These are phyloP conservation scores for Selenicereus undatus DNA, from an alignment of 148 eudicot species.

Conservation along the genomic window DNA sequence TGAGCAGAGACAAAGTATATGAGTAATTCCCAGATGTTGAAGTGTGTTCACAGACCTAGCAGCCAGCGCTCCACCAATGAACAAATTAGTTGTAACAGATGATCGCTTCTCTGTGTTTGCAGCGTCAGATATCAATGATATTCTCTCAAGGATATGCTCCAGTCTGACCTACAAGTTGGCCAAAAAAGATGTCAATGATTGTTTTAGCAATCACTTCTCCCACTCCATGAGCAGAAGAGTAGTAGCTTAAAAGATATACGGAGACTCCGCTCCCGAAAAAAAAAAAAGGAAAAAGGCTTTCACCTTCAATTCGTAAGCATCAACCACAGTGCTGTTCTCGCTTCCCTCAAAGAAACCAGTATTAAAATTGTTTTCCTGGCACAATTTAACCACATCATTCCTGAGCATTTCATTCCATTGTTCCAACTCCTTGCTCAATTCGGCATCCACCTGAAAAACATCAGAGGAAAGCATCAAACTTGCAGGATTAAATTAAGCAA, in stretches of 20 bases:
- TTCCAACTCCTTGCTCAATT: slow-evolving; percentile 83
- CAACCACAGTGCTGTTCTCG: slow-evolving; percentile 70
- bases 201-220: neutral
- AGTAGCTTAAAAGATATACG: neutral
- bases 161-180: slow-evolving; percentile 67
- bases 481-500: neutral
- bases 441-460: slow-evolving; percentile 70
- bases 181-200: slow-evolving; percentile 1
- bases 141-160: slow-evolving; percentile 95
- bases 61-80: slow-evolving; percentile 94
- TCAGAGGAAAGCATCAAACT: slow-evolving; percentile 10
- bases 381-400: slow-evolving; percentile 77
- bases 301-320: slow-evolving; percentile 96
- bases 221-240: neutral
- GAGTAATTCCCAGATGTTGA: slow-evolving; percentile 84
- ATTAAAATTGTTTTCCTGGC: slow-evolving; percentile 88
- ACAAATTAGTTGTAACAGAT: slow-evolving; percentile 47
- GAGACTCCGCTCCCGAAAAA: neutral
- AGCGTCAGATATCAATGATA: slow-evolving; percentile 85
- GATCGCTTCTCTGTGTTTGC: slow-evolving; percentile 97
- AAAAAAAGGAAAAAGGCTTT: neutral
- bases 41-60: slow-evolving; percentile 94
- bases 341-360: slow-evolving; percentile 93
- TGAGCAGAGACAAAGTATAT: slow-evolving; percentile 85
- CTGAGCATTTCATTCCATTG: slow-evolving; percentile 92